Conservation (phyloP, 345 rosid species). For the Crucihimalaya himalaica region DNA sequence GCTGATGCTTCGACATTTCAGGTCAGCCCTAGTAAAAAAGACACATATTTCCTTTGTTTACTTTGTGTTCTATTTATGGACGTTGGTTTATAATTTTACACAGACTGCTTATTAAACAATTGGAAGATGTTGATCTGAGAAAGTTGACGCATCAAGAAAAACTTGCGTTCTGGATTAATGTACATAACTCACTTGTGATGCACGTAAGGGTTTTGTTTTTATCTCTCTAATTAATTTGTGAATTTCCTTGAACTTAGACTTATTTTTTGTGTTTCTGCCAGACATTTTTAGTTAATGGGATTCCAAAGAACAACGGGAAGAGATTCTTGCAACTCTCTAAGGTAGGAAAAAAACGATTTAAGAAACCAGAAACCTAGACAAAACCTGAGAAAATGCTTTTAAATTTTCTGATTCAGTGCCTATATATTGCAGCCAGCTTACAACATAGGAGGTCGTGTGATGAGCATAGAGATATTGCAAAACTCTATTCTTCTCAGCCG, state of each 20-base stretch:
- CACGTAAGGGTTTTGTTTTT: conserved; percentile 44
- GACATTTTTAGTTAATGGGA: conserved; percentile 83
- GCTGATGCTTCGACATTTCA: conserved; percentile 6
- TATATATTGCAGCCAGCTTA: conserved; percentile 70
- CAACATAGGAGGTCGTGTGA: conserved; percentile 79
- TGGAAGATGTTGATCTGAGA: conserved; percentile 67
- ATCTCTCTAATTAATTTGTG: no score
- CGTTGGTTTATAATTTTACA: background rate
- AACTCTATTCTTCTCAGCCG: conserved; percentile 65
- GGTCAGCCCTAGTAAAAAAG: background rate
- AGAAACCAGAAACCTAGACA: background rate
- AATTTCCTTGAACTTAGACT: background rate
- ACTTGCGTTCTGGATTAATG: conserved; percentile 90
- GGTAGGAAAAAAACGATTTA: conserved; percentile 26
- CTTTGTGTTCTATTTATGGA: background rate
- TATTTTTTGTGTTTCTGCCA: conserved; percentile 9
- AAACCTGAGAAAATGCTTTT: background rate
- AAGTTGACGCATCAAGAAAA: conserved; percentile 76
- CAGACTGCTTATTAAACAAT: conserved; percentile 12
- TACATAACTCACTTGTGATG: conserved; percentile 72
- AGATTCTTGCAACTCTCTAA: conserved; percentile 69
- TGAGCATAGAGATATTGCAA: conserved; percentile 73
- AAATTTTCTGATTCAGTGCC: background rate
- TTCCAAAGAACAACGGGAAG: conserved; percentile 82
- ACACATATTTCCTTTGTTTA: background rate